Evolutionary conservation across 805 yeast species (phyloP), one percentile per base, ranked within the genome.

Genomic region (Saccharomycodes ludwigii): DNA sequence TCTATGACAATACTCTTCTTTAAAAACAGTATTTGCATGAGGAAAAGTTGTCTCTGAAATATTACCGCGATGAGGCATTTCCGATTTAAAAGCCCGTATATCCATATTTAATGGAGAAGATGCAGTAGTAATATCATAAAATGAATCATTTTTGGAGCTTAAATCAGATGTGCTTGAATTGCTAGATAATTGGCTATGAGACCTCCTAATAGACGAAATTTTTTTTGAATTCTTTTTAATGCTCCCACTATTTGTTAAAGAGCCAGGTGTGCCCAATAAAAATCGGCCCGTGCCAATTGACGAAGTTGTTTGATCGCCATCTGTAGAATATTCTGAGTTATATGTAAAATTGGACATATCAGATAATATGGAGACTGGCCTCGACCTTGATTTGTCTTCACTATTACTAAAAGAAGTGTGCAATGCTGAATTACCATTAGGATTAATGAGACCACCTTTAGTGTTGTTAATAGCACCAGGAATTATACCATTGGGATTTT

Each of bases 321-420:
- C 52, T 4, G 68, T 66, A 0, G 76, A 68, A 25, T 65, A 61
- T 34, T 71, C 76, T 0, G 77, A 71, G 24, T 61, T 52, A 3
- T 63, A 61, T 1, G 74, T 66, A 26, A 56, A 51, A 30, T 53
- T 61, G 0, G 72, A 66, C n/a, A 65, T 54, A 2, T 61, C 47
- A 0, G 74, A 72, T 1, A 71, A 46, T 24, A 63, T 59, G 1
- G 79, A 72, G 0, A 61, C 58, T 4, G 76, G 76, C 30, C 77
- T 52, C 18, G 56, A 35, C 38, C 48, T 46, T 37, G 28, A 25
- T 10, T 10, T 25, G 9, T 12, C 19, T 11, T 14, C 4, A 5
- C 34, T 18, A 40, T 33, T 29, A 44, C 38, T 28, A 33, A 37
- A 18, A 14, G 37, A 27, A 6, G 32, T 22, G 9, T 40, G 33